phyloP scores from a whole-genome alignment of 257 asterid genomes.

The Solanum piurae region DNA sequence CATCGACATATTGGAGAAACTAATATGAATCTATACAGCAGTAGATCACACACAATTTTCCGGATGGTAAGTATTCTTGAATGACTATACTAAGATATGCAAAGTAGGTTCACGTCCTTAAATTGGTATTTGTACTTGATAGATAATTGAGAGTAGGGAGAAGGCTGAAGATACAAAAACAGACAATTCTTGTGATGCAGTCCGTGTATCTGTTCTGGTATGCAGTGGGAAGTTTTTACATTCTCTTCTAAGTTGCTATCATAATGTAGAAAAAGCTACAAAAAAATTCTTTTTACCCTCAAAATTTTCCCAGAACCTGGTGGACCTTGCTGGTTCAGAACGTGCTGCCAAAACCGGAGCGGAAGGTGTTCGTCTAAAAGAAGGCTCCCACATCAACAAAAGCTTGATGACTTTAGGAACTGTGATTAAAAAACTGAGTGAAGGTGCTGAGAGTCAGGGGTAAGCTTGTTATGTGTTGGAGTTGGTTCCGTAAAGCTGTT shows the following conservation, averaged over 20 bases:
- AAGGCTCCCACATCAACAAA: constrained; percentile 96
- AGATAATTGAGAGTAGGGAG: constrained; percentile 96
- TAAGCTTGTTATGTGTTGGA: constrained; percentile 25
- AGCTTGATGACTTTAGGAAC: constrained; percentile 94
- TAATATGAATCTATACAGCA: constrained; percentile 87
- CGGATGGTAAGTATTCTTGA: constrained; percentile 63
- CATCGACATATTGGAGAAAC: constrained; percentile 99
- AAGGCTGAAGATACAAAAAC: constrained; percentile 45
- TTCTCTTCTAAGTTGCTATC: not conserved
- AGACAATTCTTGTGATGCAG: constrained; percentile 84
- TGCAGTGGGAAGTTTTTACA: constrained; percentile 6
- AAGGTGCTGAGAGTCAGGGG: constrained; percentile 99
- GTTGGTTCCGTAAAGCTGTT: not conserved
- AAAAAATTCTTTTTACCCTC: constrained; percentile 1
- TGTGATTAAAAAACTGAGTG: constrained; percentile 95
- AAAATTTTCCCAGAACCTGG: constrained; percentile 60
- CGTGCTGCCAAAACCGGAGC: constrained; percentile 99
- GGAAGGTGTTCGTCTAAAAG: constrained; percentile 95
- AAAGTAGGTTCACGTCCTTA: not conserved
- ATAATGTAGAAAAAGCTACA: not conserved
- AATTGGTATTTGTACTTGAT: constrained; percentile 1
- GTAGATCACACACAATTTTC: constrained; percentile 94
- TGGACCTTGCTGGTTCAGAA: constrained; percentile 99
- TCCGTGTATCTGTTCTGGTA: constrained; percentile 98
- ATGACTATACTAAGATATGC: not conserved